Evolutionary conservation across 2,329 filamentous ascomycete genomes (phyloP).

Genomic region (Fusarium longipes): DNA sequence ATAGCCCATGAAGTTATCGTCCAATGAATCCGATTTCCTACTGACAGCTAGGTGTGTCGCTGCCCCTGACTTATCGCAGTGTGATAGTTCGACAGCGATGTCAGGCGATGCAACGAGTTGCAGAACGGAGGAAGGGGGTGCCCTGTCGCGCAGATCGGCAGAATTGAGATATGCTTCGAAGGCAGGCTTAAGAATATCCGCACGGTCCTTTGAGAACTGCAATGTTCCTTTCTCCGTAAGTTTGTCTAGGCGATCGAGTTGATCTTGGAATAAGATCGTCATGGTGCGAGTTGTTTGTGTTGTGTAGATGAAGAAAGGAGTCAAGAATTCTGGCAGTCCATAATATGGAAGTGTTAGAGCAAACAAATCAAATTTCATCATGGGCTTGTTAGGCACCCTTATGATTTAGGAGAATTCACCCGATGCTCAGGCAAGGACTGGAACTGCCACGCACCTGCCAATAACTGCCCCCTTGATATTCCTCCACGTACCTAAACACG

Average conservation of each 20-base stretch:
- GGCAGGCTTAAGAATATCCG: constrained; percentile 21
- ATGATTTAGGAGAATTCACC: neutral
- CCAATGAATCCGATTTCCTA: constrained; percentile 23
- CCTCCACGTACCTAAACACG: no score
- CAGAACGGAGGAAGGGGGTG: constrained; percentile 12
- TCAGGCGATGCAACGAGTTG: constrained; percentile 30
- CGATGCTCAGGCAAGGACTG: neutral
- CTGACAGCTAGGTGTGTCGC: constrained; percentile 23
- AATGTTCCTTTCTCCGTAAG: neutral
- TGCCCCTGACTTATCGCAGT: constrained; percentile 9
- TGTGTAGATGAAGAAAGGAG: no score
- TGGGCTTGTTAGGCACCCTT: no score
- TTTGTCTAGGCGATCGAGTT: neutral
- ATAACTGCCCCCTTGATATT: constrained; percentile 1
- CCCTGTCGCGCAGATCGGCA: neutral
- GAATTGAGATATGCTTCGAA: constrained; percentile 32
- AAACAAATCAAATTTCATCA: neutral
- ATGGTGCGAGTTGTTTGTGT: constrained; percentile 1
- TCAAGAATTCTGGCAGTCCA: neutral
- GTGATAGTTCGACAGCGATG: constrained; percentile 17
- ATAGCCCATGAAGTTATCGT: constrained; percentile 44
- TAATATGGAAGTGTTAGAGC: accelerated
- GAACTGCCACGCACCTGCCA: constrained; percentile 28
- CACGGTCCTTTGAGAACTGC: neutral
- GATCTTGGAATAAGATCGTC: constrained; percentile 7